A percentile compares a stretch with the other conserved stretches of the same genome.
Evolutionary conservation across 169 alveolate genomes (phyloP).

Genomic region (Perkinsus olseni): DNA sequence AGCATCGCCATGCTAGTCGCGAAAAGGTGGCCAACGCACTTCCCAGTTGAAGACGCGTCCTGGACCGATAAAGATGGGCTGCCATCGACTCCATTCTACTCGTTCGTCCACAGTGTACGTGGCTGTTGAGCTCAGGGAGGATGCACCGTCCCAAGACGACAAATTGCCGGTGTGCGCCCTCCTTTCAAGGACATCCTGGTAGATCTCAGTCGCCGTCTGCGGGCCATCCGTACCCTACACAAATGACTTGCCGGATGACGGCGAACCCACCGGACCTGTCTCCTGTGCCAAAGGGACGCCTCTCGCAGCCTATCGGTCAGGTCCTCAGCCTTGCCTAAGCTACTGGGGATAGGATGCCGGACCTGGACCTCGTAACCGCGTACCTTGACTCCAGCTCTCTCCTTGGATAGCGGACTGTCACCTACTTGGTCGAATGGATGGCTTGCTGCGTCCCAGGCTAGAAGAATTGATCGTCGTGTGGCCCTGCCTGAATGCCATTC

Average conservation of each 20-base stretch:
- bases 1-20: background rate
- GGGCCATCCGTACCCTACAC: background rate
- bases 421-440: background rate
- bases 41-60: background rate
- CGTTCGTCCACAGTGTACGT: background rate
- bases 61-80: background rate
- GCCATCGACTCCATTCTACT: background rate
- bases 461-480: background rate
- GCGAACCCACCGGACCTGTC: background rate
- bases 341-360: background rate
- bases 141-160: too few relatives aligned
- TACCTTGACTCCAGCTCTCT: background rate
- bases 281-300: background rate
- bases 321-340: background rate
- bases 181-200: background rate
- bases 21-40: background rate
- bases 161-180: background rate
- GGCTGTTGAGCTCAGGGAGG: background rate
- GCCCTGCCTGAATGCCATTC: background rate
- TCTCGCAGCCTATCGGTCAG: background rate
- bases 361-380: background rate
- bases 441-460: background rate
- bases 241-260: background rate
- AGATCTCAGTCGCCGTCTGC: background rate
- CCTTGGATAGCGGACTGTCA: background rate